Evolutionary conservation across 176 grass and related monocot species (phyloP), one percentile per base, ranked within the genome.

Genomic region (Microstegium vimineum): DNA sequence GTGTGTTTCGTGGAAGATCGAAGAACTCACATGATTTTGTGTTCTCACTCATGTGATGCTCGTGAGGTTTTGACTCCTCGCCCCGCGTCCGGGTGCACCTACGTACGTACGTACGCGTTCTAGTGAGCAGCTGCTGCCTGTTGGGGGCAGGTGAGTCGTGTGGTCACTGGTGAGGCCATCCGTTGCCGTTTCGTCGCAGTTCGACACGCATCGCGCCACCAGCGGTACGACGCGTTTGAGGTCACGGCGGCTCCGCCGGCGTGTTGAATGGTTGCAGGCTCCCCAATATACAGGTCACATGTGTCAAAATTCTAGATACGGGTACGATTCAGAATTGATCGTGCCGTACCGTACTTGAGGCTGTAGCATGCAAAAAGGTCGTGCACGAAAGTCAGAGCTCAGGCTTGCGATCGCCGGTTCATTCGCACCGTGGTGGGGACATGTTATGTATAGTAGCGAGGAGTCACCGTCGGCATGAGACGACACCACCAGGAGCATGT

Each of bases 21-120:
- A 45, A 68, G 16, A 46, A 11, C 11, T 36, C 62, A 40, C 75
- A 67, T 47, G 69, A 35, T n/a, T n/a, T 31, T 25, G 36, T 80
- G 47, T 88, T 88, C 68, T 30, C 33, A 83, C 54, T 62, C 32
- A 52, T 79, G 71, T 47, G 26, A 40, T 31, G 10, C 16, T 76
- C 71, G 0, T 81, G n/a, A n/a, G n/a, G n/a, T n/a, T 72, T 51
- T 71, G 38, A 71, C 42, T 43, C 42, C 42, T 43, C 42, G 42
- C 42, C 42, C 42, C n/a, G n/a, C n/a, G 42, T 43, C 42, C 42
- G n/a, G n/a, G n/a, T n/a, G n/a, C 11, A 45, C 42, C 42, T 45
- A 45, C n/a, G n/a, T n/a, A n/a, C n/a, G n/a, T n/a, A n/a, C n/a
- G n/a, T n/a, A n/a, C 42, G 45, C 74, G 74, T 40, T 71, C 28